Conservation (phyloP, 768 basidiomycete species). For the Termitomyces sp. region DNA sequence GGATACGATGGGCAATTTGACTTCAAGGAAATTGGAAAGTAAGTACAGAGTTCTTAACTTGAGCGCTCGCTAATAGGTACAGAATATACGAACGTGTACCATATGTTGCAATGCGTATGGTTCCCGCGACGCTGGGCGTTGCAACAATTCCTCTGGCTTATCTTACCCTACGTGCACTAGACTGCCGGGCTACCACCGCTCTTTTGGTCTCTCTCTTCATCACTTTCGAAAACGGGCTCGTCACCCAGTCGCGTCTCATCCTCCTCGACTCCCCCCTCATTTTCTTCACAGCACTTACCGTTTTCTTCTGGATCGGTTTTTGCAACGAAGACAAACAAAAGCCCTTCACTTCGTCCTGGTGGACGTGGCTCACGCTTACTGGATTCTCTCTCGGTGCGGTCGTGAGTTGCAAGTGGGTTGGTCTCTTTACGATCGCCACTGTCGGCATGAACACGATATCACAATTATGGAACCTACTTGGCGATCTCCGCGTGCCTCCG, state of each 20-base stretch:
- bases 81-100: constrained; percentile 86
- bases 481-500: constrained; percentile 76
- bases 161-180: constrained; percentile 88
- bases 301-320: constrained; percentile 86
- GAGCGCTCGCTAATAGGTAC: not conserved
- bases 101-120: constrained; percentile 93
- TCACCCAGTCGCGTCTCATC: constrained; percentile 95
- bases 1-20: constrained; percentile 94
- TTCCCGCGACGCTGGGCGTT: constrained; percentile 89
- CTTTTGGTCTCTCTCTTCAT: constrained; percentile 87
- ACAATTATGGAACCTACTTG: constrained; percentile 87
- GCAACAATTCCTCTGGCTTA: constrained; percentile 88
- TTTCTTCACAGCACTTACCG: constrained; percentile 92
- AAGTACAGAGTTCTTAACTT: constrained; percentile 20
- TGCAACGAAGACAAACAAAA: constrained; percentile 83
- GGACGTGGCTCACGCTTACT: constrained; percentile 85
- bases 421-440: constrained; percentile 95
- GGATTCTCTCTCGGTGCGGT: constrained; percentile 92
- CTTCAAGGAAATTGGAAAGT: constrained; percentile 98
- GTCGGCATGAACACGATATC: constrained; percentile 78
- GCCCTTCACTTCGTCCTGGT: constrained; percentile 86
- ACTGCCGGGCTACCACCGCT: constrained; percentile 88
- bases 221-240: constrained; percentile 93
- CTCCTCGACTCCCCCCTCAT: constrained; percentile 97
- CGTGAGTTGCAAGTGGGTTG: constrained; percentile 96